Conservation (phyloP, 2,329 filamentous ascomycete species). For the Colletotrichum brevisporum region DNA sequence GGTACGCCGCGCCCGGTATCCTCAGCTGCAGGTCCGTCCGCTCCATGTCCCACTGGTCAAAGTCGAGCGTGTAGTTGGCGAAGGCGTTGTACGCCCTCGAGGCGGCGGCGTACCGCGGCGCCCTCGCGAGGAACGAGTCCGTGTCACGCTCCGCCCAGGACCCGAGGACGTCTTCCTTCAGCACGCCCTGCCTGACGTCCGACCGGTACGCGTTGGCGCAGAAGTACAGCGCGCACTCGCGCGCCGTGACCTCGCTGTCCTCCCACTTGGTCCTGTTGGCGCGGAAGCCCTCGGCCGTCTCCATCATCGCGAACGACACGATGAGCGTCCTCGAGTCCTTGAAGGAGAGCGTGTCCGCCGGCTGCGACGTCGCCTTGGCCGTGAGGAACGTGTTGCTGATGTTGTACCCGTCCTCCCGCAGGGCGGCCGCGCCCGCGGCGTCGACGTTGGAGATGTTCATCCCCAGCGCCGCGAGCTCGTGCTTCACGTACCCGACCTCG, state of each 20-base stretch:
- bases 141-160: background rate
- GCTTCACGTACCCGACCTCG: background rate
- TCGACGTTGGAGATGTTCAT: background rate
- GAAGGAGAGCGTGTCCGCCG: slow-evolving; percentile 10
- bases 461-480: background rate
- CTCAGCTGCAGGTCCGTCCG: slow-evolving; percentile 9
- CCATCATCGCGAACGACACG: background rate
- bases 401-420: background rate
- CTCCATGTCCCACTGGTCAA: background rate
- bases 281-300: background rate
- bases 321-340: background rate
- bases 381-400: background rate
- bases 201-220: slow-evolving; percentile 14
- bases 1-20: background rate
- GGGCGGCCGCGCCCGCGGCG: background rate
- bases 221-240: slow-evolving; percentile 14
- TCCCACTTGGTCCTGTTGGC: background rate
- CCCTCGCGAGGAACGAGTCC: background rate
- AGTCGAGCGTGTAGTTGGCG: slow-evolving; percentile 8
- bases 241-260: background rate
- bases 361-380: slow-evolving; percentile 1
- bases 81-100: background rate
- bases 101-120: background rate
- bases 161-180: background rate
- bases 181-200: background rate